Percentiles rank a stretch among this genome's conserved stretches.
Conservation (phyloP, 441 rosid species). For the Croton setiger region DNA sequence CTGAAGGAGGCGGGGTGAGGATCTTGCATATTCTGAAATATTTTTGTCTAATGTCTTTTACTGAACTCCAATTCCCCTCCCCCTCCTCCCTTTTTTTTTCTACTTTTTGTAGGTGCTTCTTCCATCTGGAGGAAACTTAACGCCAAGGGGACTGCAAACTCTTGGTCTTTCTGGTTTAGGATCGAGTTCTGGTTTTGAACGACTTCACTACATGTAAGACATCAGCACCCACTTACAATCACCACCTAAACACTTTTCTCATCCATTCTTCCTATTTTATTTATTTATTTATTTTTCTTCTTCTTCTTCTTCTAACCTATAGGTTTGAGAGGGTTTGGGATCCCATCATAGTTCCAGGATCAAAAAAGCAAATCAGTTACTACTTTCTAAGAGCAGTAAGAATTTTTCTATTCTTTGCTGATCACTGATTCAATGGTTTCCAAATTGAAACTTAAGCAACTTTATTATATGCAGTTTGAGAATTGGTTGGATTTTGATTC, state of each 20-base stretch:
- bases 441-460: constrained; percentile 18
- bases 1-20: constrained; percentile 86
- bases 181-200: constrained; percentile 83
- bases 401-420: constrained; percentile 4
- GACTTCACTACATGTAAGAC: constrained; percentile 82
- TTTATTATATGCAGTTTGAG: constrained; percentile 51
- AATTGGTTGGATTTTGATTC: constrained; percentile 67
- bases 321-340: constrained; percentile 98
- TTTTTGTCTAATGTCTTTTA: constrained; percentile 11
- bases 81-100: no score
- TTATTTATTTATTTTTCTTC: background rate
- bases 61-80: background rate
- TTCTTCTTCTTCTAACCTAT: background rate
- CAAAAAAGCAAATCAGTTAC: constrained; percentile 59
- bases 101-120: constrained; percentile 57
- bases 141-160: constrained; percentile 76
- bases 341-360: constrained; percentile 72
- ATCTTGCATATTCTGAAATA: constrained; percentile 12
- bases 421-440: constrained; percentile 13
- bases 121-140: constrained; percentile 86
- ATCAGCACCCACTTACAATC: constrained; percentile 5
- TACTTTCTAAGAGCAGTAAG: constrained; percentile 81
- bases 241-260: background rate
- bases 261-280: constrained; percentile 6
- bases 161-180: constrained; percentile 91